Evolutionary conservation across 169 alveolate species (phyloP).

Genomic region (Plasmodium vivax): DNA sequence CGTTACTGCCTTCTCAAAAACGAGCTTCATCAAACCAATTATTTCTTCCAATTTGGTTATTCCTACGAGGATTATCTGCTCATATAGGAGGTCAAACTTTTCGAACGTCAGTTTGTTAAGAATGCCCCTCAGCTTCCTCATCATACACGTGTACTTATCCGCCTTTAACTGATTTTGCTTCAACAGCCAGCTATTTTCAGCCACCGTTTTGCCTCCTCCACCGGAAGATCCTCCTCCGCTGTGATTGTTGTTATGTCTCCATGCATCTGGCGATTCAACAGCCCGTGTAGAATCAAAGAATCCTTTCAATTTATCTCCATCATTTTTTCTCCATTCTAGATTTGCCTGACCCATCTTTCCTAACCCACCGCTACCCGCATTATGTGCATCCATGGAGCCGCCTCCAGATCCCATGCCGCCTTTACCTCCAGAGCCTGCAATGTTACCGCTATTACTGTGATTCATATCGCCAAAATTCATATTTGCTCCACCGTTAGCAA

Average conservation of each 20-base stretch:
- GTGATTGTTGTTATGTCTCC: slow-evolving; percentile 75
- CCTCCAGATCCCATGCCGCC: neutral
- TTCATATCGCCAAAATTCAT: slow-evolving; percentile 1
- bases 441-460: neutral
- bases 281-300: slow-evolving; percentile 67
- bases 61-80: slow-evolving; percentile 79
- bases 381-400: neutral
- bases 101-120: slow-evolving; percentile 83
- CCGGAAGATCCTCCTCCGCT: slow-evolving; percentile 26
- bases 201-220: neutral
- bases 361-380: neutral
- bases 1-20: slow-evolving; percentile 88
- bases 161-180: slow-evolving; percentile 81
- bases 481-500: neutral
- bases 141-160: slow-evolving; percentile 78
- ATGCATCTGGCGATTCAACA: slow-evolving; percentile 66
- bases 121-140: slow-evolving; percentile 84
- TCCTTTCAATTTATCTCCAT: slow-evolving; percentile 70
- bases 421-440: neutral
- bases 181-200: slow-evolving; percentile 82
- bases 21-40: slow-evolving; percentile 78
- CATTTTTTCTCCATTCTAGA: slow-evolving; percentile 58
- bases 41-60: slow-evolving; percentile 82
- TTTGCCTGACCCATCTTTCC: neutral
- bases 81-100: slow-evolving; percentile 83